Evolutionary conservation across 192 early-diverging fungal genomes (phyloP), one percentile per base, ranked within the genome.

Genomic region (Coemansia sp.): DNA sequence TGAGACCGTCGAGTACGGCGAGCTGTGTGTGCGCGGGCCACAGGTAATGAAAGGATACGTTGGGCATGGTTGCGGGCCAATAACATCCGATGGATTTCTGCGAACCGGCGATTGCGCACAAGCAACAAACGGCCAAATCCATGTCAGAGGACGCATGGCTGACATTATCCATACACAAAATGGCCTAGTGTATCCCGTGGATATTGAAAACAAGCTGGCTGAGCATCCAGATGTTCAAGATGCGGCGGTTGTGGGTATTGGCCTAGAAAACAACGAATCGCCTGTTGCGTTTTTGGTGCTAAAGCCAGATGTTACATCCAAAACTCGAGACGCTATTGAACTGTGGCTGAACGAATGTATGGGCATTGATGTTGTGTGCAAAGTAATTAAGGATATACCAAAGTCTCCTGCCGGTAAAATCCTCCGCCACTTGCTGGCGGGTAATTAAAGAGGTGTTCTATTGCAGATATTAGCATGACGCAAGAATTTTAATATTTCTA

Each of bases 101-200:
- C 87, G 86, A 37, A 93, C 89, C 3, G 89, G 89, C 19, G 96
- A 98, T 71, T 77, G 93, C 49, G 93, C 82, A 9, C 49, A 78
- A 1, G 69, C 88, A 7, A 84, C 86, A 61, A 60, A 90, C 17
- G 90, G 88, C 8, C 48, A 84, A 28, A 82, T 88, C 57, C 86
- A 66, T 72, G 72, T 87, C 15, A 66, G 81, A 9, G 89, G 90
- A 56, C 88, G 95, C 1, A 48, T 91, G 9, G 91, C 90, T 61
- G 93, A 95, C 61, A 72, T 96, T 21, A 92, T 95, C 74, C 91
- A 95, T 64, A 92, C 93, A 82, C 87, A 90, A 28, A 67, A 76
- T 7, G 82, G 82, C 21, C 66, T 63, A 61, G 85, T 97, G 5
- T 79, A 90, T 0, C 92, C 94, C 1, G 88, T 88, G 8, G 93